Conservation (phyloP, 768 basidiomycete genomes). For the Tulasnella sp. region DNA sequence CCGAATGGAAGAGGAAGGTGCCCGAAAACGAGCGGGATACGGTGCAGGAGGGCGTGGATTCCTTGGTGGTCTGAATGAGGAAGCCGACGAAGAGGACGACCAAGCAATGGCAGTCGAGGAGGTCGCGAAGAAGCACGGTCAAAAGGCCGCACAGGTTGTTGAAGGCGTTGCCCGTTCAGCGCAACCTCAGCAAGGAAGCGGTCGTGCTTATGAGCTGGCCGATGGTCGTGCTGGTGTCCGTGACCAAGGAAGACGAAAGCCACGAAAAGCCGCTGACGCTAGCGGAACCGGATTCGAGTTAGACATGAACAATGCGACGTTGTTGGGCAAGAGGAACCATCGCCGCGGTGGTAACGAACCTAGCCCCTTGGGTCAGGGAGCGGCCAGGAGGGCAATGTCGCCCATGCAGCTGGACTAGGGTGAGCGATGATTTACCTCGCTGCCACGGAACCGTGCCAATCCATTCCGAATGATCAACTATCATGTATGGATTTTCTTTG, state of each 20-base stretch:
- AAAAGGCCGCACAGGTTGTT: constrained; percentile 34
- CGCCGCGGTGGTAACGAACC: not conserved
- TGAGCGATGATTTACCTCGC: not conserved
- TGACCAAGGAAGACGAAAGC: constrained; percentile 38
- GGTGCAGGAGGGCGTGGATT: constrained; percentile 72
- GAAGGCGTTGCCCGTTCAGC: constrained; percentile 23
- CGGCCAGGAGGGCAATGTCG: not conserved
- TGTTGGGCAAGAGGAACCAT: constrained; percentile 47
- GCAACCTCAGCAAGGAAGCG: constrained; percentile 2
- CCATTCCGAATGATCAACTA: not conserved
- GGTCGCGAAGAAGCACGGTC: constrained; percentile 36
- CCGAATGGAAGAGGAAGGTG: constrained; percentile 98
- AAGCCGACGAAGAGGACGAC: constrained; percentile 64
- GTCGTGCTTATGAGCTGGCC: constrained; percentile 28
- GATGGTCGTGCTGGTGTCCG: constrained; percentile 65
- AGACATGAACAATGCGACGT: constrained; percentile 76
- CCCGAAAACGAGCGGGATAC: constrained; percentile 71
- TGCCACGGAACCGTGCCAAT: not conserved
- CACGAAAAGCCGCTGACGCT: constrained; percentile 23
- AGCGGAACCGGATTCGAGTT: constrained; percentile 57
- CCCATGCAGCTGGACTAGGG: not conserved
- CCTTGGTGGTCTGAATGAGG: constrained; percentile 83
- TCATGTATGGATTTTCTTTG: not conserved
- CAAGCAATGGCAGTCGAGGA: constrained; percentile 47
- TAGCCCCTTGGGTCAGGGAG: constrained; percentile 5